phyloP scores from a whole-genome alignment of 768 basidiomycete genomes.

The Udeniomyces megalosporus region DNA sequence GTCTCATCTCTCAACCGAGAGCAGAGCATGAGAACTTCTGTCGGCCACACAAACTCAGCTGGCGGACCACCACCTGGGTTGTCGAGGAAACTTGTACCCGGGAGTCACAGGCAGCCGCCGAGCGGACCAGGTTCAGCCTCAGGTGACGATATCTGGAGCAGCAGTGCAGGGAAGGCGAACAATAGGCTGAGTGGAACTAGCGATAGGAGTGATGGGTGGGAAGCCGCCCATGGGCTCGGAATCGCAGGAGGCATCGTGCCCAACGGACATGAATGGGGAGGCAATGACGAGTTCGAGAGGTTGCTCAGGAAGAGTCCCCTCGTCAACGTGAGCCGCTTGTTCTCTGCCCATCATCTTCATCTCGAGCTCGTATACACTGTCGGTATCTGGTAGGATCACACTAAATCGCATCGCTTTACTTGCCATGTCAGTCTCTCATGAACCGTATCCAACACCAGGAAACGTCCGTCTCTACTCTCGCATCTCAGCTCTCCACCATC shows the following conservation, averaged over 20 bases:
- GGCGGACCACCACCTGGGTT: neutral
- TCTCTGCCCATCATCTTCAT: neutral
- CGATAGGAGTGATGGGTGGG: neutral
- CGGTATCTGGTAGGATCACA: no score
- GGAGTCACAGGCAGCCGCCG: neutral
- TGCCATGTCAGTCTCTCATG: neutral
- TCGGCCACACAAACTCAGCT: neutral
- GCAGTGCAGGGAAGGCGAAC: neutral
- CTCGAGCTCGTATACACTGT: no score
- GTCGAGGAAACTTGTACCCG: neutral
- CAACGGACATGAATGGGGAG: neutral
- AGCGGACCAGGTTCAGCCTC: neutral
- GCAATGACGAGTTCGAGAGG: constrained; percentile 4
- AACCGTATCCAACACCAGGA: neutral
- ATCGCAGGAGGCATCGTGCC: neutral
- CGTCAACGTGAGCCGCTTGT: neutral
- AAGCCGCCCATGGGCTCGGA: no score
- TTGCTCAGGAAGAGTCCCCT: constrained; percentile 1
- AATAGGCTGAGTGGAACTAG: neutral
- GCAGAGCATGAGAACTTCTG: neutral
- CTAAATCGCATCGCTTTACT: neutral
- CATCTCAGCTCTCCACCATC: constrained; percentile 9
- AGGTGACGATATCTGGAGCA: neutral
- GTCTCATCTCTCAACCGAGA: neutral
- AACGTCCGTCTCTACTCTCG: neutral